Conservation (phyloP, 108 stramenopile species). For the Epipyxis sp. region DNA sequence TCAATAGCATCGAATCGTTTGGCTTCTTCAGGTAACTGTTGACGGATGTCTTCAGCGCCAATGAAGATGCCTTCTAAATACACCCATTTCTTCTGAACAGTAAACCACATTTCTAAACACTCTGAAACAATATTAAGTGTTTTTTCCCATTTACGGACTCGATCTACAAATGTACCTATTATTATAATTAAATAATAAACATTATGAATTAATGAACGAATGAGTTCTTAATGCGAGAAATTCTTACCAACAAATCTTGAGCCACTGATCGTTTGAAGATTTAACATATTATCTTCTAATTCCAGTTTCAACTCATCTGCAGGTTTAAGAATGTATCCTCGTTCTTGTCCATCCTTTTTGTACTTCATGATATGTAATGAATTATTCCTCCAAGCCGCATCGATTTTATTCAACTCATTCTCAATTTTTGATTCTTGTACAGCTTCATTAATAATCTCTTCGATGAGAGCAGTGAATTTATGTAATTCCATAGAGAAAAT, state of each 20-base stretch:
- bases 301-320: conserved; percentile 66
- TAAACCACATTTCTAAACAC: conserved; percentile 63
- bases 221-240: too few relatives aligned
- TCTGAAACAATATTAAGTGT: conserved; percentile 58
- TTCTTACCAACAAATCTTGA: conserved; percentile 66
- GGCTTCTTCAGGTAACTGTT: conserved; percentile 67
- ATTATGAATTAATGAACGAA: too few relatives aligned
- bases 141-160: conserved; percentile 62
- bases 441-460: conserved; percentile 65
- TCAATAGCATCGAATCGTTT: conserved; percentile 65
- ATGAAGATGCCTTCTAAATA: conserved; percentile 68
- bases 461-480: conserved; percentile 51
- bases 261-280: conserved; percentile 65
- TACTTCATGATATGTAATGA: conserved; percentile 55
- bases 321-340: conserved; percentile 56
- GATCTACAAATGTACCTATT: conserved; percentile 53
- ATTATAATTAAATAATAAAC: too few relatives aligned
- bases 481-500: conserved; percentile 68
- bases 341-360: conserved; percentile 58
- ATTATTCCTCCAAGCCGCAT: conserved; percentile 55
- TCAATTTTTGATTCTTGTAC: conserved; percentile 66
- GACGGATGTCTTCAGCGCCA: conserved; percentile 57
- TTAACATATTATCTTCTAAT: conserved; percentile 66
- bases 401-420: conserved; percentile 60
- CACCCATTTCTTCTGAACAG: conserved; percentile 68